phyloP scores from a whole-genome alignment of 345 rosid genomes.

The Odontarrhena argentea region DNA sequence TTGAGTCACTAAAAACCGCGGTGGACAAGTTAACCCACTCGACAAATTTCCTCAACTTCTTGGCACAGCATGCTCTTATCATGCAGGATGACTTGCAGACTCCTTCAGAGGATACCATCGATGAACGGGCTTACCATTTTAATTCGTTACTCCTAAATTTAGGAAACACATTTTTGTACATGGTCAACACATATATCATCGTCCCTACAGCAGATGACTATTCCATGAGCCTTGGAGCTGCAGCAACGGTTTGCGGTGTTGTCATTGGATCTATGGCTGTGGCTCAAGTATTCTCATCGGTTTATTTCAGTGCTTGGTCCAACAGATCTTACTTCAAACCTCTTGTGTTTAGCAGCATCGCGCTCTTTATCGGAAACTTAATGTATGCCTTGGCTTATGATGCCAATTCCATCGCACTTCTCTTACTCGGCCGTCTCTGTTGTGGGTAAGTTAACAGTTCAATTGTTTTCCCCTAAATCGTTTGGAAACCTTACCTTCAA shows the following conservation, averaged over 20 bases:
- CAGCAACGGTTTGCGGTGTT: conserved; percentile 98
- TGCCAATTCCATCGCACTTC: conserved; percentile 67
- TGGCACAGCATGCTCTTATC: conserved; percentile 98
- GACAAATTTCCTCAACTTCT: conserved; percentile 77
- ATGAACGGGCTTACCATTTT: conserved; percentile 80
- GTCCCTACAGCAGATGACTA: conserved; percentile 98
- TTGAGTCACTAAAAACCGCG: conserved; percentile 76
- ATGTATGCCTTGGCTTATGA: conserved; percentile 97
- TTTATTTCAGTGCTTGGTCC: conserved; percentile 98
- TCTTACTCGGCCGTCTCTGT: conserved; percentile 82
- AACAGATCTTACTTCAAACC: conserved; percentile 93
- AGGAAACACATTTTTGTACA: conserved; percentile 87
- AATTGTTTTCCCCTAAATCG: neutral
- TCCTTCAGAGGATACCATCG: conserved; percentile 67
- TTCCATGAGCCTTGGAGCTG: conserved; percentile 90
- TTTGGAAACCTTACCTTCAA: conserved; percentile 2
- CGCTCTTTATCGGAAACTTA: conserved; percentile 74
- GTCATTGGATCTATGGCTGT: conserved; percentile 99
- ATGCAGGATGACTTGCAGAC: conserved; percentile 91
- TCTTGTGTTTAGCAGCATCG: conserved; percentile 90
- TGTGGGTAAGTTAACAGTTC: conserved; percentile 75
- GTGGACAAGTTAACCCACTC: conserved; percentile 86
- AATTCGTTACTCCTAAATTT: conserved; percentile 85
- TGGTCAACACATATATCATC: conserved; percentile 91
- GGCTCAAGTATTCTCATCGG: conserved; percentile 97